Base-by-base conservation (phyloP, 768 basidiomycete species). In the Ephemerocybe angulata region DNA sequence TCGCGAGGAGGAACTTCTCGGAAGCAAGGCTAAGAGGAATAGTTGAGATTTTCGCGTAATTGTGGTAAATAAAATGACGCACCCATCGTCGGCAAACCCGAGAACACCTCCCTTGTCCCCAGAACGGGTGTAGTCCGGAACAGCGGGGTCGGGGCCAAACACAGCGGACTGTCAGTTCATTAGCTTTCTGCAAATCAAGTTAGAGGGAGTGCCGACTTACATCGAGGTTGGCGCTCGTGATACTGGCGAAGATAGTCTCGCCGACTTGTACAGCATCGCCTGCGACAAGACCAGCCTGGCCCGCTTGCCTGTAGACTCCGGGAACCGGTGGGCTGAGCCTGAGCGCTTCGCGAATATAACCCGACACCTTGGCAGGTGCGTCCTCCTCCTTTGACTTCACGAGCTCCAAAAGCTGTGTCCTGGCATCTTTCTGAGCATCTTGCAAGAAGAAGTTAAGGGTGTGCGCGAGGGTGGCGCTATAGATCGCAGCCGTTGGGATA, bases 391-490 rank as follows among this genome's bases (percentile, higher is more conserved):
- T 50, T n/a, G 64, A 61, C 25, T 58, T 54, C 28, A 69, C 67
- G 27, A 81, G 60, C 17, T 56, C 59, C 1, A 76, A 67, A 28
- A 86, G 72, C 30, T 78, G 71, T 22, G 68, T 66, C 10, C 75
- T 71, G 25, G 70, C 73, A 17, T 64, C 46, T 52, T 65, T 46
- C 57, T 68, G 67, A 38, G 63, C 65, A 1, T 74, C 71, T 10
- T 74, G 70, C 13, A 87, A 68, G 60, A 82, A 88, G 67, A 81
- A 86, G 61, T 86, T 72, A 47, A 89, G 72, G 22, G 85, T 75
- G 52, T 79, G 76, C 3, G 79, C 72, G 38, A 87, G 65, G 11
- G 77, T 75, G 49, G 82, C 74, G 1, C 83, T 82, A 69, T 81
- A 86, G 5, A 80, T 62, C 0, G 81, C 70, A 2, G 79, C 76